Evolutionary conservation across 495 filamentous ascomycete species (phyloP), one percentile per base, ranked within the genome.

Genomic region (Aspergillus coremiiformis): DNA sequence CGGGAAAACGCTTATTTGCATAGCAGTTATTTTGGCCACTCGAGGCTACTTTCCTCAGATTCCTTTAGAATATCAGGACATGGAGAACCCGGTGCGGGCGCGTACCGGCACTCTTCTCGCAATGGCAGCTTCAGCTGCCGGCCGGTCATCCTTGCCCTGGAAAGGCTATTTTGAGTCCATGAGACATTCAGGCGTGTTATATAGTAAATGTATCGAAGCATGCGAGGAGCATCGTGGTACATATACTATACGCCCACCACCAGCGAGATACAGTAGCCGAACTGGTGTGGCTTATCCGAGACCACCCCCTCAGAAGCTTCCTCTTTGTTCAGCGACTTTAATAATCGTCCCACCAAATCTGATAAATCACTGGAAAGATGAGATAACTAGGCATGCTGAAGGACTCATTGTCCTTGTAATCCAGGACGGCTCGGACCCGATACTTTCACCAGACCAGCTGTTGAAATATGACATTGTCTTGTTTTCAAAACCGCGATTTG

Each of bases 1-100:
- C 5, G 91, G 92, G 0, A 97, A 97, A 70, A 96, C 92, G 0
- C 66, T 96, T 23, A 94, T 97, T 9, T 89, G 86, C 51, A 71
- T 97, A 15, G 78, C 90, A 24, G 69, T 91, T 2, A 87, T 96
- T 33, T 72, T 94, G n/a, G 83, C 87, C 10, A 95, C 89, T 0
- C 82, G 78, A 55, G 76, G 83, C 27, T 78, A 92, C 50, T 76
- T 83, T 6, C 78, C 89, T 3, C 67, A 69, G 6, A 78, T 85
- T 6, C 89, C 90, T 2, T 73, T 80, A 1, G 69, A 84, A 47
- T 80, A 84, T 57, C 77, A 78, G 32, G 57, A 73, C 19, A 65
- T 65, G 30, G 61, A 67, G n/a, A 66, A 64, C 22, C 70, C 62
- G 0, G 60, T 71, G 8, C 76, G 77, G 43, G 46, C 61, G 5